Evolutionary conservation across 2,329 filamentous ascomycete species (phyloP).

Genomic region (Lachnellula cervina): DNA sequence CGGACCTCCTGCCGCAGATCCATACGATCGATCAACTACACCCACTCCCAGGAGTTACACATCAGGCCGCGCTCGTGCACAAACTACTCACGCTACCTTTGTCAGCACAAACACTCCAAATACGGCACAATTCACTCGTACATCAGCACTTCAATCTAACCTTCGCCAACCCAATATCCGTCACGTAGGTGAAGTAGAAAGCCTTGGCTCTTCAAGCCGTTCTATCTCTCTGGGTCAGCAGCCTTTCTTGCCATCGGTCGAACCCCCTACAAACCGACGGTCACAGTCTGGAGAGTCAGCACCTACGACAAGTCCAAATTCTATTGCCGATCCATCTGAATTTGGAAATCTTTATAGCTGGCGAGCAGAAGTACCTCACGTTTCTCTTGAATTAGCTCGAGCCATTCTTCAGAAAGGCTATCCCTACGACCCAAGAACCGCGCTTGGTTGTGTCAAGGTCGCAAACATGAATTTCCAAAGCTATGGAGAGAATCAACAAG

Average conservation of each 20-base stretch:
- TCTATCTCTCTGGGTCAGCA: background rate
- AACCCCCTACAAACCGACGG: background rate
- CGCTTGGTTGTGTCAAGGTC: background rate
- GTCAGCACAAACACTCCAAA: background rate
- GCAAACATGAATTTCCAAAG: conserved; percentile 21
- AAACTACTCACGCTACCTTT: background rate
- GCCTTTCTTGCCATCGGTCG: background rate
- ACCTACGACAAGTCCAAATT: background rate
- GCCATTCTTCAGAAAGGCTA: background rate
- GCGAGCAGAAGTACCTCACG: background rate
- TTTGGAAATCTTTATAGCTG: background rate
- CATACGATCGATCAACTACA: background rate
- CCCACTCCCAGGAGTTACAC: background rate
- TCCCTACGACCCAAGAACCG: background rate
- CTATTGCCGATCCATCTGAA: background rate
- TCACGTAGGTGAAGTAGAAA: background rate
- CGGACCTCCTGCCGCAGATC: background rate
- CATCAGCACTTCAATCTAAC: background rate
- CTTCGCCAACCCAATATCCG: background rate
- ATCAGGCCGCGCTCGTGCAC: background rate
- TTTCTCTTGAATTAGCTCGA: background rate
- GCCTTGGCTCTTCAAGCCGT: background rate
- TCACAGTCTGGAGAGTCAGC: background rate
- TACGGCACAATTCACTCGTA: background rate
- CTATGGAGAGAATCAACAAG: conserved; percentile 23